Base-by-base conservation (phyloP, 1,284 basidiomycete genomes). In the Coriolopsis trogii region DNA sequence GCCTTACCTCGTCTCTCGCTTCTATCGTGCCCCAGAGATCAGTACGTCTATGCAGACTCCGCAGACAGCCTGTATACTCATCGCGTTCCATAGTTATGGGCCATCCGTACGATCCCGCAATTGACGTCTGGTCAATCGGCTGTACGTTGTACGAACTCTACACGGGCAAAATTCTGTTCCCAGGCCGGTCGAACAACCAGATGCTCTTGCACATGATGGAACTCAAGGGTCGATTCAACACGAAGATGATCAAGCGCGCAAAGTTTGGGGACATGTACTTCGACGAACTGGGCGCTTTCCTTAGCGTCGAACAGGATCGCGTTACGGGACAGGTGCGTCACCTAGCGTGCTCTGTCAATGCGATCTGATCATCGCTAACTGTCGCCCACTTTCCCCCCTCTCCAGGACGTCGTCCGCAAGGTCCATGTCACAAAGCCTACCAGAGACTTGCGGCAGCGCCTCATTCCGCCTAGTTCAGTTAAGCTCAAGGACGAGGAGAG, bases 121-220 rank as follows among this genome's bases (percentile, higher is more conserved):
- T 99, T 31, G 97, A 99, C 67, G 84, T 97, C 37, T 99, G 97
- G 97, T 97, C 95, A 1, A 87, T 97, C 46, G 97, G 94, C 1
- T 99, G 97, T 71, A 99, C 97, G 4, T 77, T 99, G 6, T 99
- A 95, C 72, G 97, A 99, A 70, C 79, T 99, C 5, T 98, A 95
- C 72, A 99, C 96, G 2, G 97, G 97, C 70, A 98, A 98, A 75
- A 99, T 99, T 51, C 83, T 99, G 25, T 95, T 99, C 68, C 95
- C 97, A 0, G 97, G 96, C 12, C 85, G 93, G 26, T 93, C 90
- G 25, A 99, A 99, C 75, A 98, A 98, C 67, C 95, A 99, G 64
- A 98, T 99, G 96, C 77, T 99, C 12, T 79, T 95, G 54, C 84
- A 94, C 55, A 95, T 95, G 90, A 95, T 95, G 93, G 95, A 98